Percentiles rank a stretch among this genome's conserved stretches.
Conservation (phyloP, 306 rosid genomes). For the Mucuna pruriens region DNA sequence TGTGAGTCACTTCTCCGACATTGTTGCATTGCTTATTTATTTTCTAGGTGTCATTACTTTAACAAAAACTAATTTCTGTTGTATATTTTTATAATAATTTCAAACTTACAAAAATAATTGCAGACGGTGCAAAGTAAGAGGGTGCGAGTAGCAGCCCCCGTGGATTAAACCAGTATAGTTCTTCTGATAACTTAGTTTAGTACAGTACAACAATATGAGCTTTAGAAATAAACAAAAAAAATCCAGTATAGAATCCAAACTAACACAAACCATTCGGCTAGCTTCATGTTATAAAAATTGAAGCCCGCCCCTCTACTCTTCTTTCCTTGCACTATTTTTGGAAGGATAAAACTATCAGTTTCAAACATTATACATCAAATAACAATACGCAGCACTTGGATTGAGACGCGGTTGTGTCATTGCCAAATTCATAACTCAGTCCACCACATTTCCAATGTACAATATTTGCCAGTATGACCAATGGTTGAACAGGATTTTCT, state of each 20-base stretch:
- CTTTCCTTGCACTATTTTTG: not conserved
- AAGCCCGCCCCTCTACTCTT: not conserved
- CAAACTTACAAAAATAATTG: no score
- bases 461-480: conserved; percentile 1
- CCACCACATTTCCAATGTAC: not conserved
- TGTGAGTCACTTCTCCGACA: no score
- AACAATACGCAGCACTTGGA: not conserved
- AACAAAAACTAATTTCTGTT: no score
- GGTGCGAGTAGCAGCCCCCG: no score
- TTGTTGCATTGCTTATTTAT: no score
- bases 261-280: not conserved
- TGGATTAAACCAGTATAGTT: not conserved
- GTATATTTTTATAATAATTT: no score
- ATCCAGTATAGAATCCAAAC: not conserved
- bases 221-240: not conserved
- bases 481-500: conserved; percentile 1
- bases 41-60: no score
- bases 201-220: not conserved
- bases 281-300: not conserved
- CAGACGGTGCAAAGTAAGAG: no score
- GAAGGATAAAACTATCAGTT: conserved; percentile 1
- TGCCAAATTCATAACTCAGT: not conserved
- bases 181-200: not conserved
- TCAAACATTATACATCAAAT: not conserved
- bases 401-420: conserved; percentile 8